Conservation (phyloP, 306 rosid genomes). For the Cucurbita moschata region DNA sequence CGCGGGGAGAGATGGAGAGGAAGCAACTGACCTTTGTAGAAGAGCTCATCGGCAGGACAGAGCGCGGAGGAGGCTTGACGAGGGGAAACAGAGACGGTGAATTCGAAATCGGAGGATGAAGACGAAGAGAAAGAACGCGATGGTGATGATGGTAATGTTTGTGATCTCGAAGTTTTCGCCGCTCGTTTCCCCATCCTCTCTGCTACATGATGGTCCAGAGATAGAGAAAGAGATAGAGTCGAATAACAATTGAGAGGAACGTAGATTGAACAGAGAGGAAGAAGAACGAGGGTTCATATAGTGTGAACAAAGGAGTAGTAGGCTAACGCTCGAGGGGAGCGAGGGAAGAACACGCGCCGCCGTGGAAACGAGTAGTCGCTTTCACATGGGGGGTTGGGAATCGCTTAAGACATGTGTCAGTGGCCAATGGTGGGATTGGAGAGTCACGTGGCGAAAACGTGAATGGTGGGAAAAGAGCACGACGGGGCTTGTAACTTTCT, state of each 20-base stretch:
- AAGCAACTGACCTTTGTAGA: conserved; percentile 77
- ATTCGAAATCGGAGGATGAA: conserved; percentile 77
- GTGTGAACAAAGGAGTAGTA: not conserved
- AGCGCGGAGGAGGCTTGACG: conserved; percentile 47
- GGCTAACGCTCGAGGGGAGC: not conserved
- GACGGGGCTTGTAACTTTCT: not conserved
- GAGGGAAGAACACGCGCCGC: conserved; percentile 12
- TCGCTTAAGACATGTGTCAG: conserved; percentile 1
- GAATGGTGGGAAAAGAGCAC: conserved; percentile 28
- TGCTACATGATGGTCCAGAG: conserved; percentile 14
- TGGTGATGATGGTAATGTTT: conserved; percentile 67
- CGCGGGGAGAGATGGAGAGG: conserved; percentile 78
- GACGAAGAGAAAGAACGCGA: conserved; percentile 64
- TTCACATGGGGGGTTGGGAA: conserved; percentile 24
- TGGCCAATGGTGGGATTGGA: not conserved
- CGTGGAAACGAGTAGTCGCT: not conserved
- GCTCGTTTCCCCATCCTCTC: conserved; percentile 27
- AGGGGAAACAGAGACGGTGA: conserved; percentile 66
- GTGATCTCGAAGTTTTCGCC: conserved; percentile 19
- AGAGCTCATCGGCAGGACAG: conserved; percentile 88
- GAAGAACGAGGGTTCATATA: not conserved
- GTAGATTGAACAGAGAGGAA: not conserved
- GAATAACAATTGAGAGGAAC: not conserved
- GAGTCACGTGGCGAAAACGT: conserved; percentile 48
- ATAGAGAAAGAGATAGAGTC: not conserved